A percentile compares a stretch with the other conserved stretches of the same genome.
Conservation (phyloP, 345 rosid species). For the Limnanthes douglasii region DNA sequence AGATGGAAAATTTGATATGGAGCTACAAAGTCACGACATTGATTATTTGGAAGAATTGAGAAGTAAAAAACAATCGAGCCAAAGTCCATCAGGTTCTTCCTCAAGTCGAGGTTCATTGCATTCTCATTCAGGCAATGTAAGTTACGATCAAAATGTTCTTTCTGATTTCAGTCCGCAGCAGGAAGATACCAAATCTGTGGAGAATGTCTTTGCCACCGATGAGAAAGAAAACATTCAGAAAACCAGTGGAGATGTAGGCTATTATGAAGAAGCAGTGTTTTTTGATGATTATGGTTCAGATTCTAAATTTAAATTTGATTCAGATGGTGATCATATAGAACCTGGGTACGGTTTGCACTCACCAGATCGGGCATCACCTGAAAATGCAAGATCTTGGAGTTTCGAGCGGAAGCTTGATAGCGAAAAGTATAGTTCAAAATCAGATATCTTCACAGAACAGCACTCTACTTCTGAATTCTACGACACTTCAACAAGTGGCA, state of each 20-base stretch:
- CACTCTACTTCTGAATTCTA: slow-evolving; percentile 19
- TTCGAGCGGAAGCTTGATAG: slow-evolving; percentile 10
- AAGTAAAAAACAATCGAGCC: slow-evolving; percentile 20
- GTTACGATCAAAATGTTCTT: slow-evolving; percentile 20
- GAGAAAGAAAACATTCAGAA: slow-evolving; percentile 23
- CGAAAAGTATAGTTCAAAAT: slow-evolving; percentile 17
- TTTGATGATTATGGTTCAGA: slow-evolving; percentile 67
- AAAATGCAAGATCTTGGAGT: slow-evolving; percentile 21
- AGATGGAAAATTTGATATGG: too few species aligned
- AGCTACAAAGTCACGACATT: too few species aligned
- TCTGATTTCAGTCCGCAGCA: slow-evolving; percentile 13
- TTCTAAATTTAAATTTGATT: slow-evolving; percentile 25
- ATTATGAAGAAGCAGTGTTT: slow-evolving; percentile 15
- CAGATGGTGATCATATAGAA: slow-evolving; percentile 12
- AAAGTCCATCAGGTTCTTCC: too few species aligned
- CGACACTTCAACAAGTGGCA: slow-evolving; percentile 17
- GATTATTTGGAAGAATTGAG: slow-evolving; percentile 15
- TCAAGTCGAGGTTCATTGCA: slow-evolving; percentile 19
- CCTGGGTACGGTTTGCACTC: slow-evolving; percentile 20
- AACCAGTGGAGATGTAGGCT: slow-evolving; percentile 15
- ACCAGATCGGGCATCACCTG: slow-evolving; percentile 19
- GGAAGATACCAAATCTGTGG: slow-evolving; percentile 10
- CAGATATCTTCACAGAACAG: slow-evolving; percentile 18
- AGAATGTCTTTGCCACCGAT: slow-evolving; percentile 25
- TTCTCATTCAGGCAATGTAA: slow-evolving; percentile 20